Evolutionary conservation across 768 basidiomycete genomes (phyloP).

Genomic region (Holtermanniella nyarrowii): DNA sequence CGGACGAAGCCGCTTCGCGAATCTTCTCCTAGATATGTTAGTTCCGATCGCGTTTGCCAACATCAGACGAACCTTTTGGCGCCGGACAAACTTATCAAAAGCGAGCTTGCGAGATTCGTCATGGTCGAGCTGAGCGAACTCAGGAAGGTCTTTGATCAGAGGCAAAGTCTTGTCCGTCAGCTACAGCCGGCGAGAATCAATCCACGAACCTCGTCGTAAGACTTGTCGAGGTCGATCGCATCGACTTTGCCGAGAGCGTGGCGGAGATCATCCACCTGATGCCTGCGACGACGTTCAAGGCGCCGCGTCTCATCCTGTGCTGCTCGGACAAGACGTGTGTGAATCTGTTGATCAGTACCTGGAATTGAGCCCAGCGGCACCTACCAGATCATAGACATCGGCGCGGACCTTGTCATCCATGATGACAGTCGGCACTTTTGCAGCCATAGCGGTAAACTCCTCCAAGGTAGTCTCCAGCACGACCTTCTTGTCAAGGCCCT

Average conservation of each 20-base stretch:
- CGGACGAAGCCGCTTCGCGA: slow-evolving; percentile 43
- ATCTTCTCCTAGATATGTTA: slow-evolving; percentile 56
- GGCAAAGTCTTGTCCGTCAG: slow-evolving; percentile 52
- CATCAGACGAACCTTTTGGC: slow-evolving; percentile 63
- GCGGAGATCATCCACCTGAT: slow-evolving; percentile 87
- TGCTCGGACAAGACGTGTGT: slow-evolving; percentile 55
- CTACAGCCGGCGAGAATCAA: slow-evolving; percentile 1
- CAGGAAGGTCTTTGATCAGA: slow-evolving; percentile 67
- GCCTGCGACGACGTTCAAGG: slow-evolving; percentile 68
- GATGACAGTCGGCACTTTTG: slow-evolving; percentile 45
- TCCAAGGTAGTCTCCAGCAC: slow-evolving; percentile 27
- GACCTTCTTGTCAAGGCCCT: slow-evolving; percentile 21
- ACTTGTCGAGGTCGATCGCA: slow-evolving; percentile 59
- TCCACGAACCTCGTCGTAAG: slow-evolving; percentile 66
- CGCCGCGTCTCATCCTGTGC: slow-evolving; percentile 74
- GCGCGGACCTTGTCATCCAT: slow-evolving; percentile 53
- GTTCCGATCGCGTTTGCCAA: background rate
- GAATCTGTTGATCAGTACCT: slow-evolving; percentile 49
- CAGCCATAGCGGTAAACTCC: slow-evolving; percentile 31
- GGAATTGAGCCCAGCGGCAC: slow-evolving; percentile 4
- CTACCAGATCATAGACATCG: slow-evolving; percentile 43
- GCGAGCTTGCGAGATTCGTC: slow-evolving; percentile 71
- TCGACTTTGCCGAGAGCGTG: slow-evolving; percentile 87
- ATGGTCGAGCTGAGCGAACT: slow-evolving; percentile 77
- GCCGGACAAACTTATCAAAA: slow-evolving; percentile 75